Evolutionary conservation across 2,329 filamentous ascomycete genomes (phyloP), one percentile per base, ranked within the genome.

Genomic region (Aureobasidium sp.): DNA sequence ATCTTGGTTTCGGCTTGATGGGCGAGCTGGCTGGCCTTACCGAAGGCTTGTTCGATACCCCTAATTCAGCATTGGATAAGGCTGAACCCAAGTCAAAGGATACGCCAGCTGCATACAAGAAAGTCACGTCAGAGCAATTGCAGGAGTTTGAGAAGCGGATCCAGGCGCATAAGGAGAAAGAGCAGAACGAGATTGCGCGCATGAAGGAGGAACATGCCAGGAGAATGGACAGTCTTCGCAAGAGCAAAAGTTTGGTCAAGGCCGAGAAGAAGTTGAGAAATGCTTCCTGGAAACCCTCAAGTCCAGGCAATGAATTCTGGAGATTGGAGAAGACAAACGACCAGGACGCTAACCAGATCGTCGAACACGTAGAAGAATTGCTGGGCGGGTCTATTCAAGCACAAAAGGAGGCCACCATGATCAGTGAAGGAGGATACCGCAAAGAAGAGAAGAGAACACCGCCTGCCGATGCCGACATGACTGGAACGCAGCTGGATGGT

Each of bases 131-230:
- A 2, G 88, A 84, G n/a, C 85, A 93, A 69, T 85, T 92, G 0
- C 87, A 90, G 48, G 88, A 94, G 67, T 97, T 97, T 74, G 86
- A 88, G 62, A 87, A 88, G 70, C 85, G 91, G 39, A 89, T 92
- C 1, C 78, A 84, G 26, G 84, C 88, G 52, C 88, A 89, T 70
- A 82, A 94, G 12, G 82, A 84, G 9, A 84, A 88, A 32, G 88
- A 90, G 56, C 85, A 89, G 64, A 84, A 84, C 0, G 92, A 97
- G 69, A 91, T 97, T 61, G 88, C 92, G 68, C 86, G 85, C 67
- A 87, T 97, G 83, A 90, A 91, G 74, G 84, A 83, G 37, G 84
- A 88, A 32, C 93, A 99, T 73, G 86, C 85, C 2, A 85, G 85
- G 69, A 83, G 87, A 62, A 83, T 97, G 77, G 87, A 87, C 66